These are phyloP conservation scores for Schizophyllum commune DNA, from an alignment of 1,284 basidiomycete genomes.

Conservation along the genomic window DNA sequence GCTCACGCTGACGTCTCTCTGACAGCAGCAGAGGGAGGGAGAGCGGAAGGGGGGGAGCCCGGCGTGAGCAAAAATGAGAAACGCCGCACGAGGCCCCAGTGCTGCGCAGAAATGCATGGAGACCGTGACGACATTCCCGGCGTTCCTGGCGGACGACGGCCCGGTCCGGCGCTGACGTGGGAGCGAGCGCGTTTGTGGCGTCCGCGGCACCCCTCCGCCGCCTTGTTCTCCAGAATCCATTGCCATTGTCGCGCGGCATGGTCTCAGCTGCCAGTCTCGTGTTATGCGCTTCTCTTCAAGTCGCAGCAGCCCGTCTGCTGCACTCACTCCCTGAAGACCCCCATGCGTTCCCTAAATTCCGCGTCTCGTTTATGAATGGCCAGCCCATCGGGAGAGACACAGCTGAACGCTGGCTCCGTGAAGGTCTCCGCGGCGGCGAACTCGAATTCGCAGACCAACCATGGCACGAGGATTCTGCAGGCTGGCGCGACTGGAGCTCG, in stretches of 20 bases:
- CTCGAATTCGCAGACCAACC: conserved; percentile 68
- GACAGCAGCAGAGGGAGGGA: background rate
- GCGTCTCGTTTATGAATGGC: conserved; percentile 74
- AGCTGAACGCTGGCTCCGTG: conserved; percentile 60
- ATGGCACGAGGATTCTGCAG: conserved; percentile 29
- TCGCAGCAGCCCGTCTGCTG: conserved; percentile 38
- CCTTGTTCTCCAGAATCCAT: background rate
- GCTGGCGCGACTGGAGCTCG: background rate
- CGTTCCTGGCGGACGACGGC: background rate
- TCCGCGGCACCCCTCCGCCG: background rate
- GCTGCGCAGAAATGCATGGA: background rate
- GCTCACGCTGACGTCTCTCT: background rate
- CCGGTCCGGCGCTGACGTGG: background rate
- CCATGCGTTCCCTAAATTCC: conserved; percentile 79
- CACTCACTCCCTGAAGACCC: conserved; percentile 74
- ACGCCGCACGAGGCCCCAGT: background rate
- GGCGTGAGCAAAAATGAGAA: background rate
- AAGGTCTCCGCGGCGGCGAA: conserved; percentile 66
- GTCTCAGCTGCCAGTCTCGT: background rate
- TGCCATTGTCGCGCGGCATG: background rate
- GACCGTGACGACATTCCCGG: background rate
- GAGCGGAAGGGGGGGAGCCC: background rate
- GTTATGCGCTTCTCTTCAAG: conserved; percentile 2
- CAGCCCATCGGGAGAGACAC: conserved; percentile 71
- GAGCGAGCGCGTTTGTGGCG: background rate